Conservation (phyloP, 2,329 filamentous ascomycete genomes). For the Leptographium wingfieldii region DNA sequence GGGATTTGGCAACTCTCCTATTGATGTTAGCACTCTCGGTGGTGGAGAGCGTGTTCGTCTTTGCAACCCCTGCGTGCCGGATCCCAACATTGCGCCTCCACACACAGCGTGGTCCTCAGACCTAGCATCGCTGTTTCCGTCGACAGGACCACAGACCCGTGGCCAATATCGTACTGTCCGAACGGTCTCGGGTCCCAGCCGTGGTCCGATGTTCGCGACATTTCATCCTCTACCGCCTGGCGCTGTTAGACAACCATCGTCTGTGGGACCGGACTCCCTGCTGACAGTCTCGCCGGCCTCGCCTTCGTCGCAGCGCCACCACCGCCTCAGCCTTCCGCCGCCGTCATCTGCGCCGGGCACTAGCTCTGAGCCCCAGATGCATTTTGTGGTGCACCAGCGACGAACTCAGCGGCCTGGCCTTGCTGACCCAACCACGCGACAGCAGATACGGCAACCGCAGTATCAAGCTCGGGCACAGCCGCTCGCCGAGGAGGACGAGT, state of each 20-base stretch:
- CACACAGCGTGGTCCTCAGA: constrained; percentile 14
- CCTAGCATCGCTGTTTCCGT: constrained; percentile 16
- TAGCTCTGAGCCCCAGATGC: not conserved
- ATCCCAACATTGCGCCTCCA: constrained; percentile 46
- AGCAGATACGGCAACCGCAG: not conserved
- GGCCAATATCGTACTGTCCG: constrained; percentile 36
- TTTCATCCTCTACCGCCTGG: too few relatives aligned
- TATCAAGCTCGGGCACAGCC: not conserved
- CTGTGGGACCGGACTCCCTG: not conserved
- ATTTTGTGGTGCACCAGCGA: not conserved
- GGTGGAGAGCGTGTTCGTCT: constrained; percentile 47
- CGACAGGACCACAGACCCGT: constrained; percentile 16
- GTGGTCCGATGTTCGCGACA: not conserved
- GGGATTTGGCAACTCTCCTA: constrained; percentile 23
- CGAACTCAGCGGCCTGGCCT: not conserved
- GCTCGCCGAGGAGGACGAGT: constrained; percentile 63
- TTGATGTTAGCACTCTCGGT: constrained; percentile 21
- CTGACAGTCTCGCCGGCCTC: not conserved
- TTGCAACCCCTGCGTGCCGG: constrained; percentile 50
- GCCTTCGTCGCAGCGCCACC: constrained; percentile 7
- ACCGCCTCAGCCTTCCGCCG: constrained; percentile 18
- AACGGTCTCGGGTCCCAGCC: constrained; percentile 16
- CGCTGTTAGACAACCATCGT: not conserved
- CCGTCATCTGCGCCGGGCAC: constrained; percentile 15
- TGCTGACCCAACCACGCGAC: not conserved